Conservation (phyloP, 768 basidiomycete species). For the Lactarius hatsudake region DNA sequence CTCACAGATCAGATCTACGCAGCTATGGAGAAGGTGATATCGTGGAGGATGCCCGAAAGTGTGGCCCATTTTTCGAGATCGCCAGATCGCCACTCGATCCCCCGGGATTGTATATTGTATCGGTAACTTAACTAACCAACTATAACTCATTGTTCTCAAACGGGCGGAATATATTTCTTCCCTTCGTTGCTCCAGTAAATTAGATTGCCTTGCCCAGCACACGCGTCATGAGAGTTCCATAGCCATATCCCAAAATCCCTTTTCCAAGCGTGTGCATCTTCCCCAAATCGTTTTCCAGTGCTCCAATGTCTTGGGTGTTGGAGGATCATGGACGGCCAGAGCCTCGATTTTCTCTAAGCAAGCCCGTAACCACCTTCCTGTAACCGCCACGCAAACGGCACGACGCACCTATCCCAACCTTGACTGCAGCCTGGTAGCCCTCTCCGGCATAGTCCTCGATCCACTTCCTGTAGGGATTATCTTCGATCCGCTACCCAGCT, state of each 20-base stretch:
- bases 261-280: slow-evolving; percentile 73
- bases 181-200: not conserved
- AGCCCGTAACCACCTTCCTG: slow-evolving; percentile 9
- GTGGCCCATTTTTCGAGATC: no score
- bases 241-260: slow-evolving; percentile 84
- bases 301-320: slow-evolving; percentile 53
- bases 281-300: slow-evolving; percentile 76
- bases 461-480: slow-evolving; percentile 75
- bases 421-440: slow-evolving; percentile 70
- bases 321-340: slow-evolving; percentile 57
- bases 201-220: not conserved
- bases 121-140: not conserved
- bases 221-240: slow-evolving; percentile 24
- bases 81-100: no score
- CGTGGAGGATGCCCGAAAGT: no score
- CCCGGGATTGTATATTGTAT: no score
- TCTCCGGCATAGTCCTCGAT: slow-evolving; percentile 77
- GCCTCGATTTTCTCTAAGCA: slow-evolving; percentile 69
- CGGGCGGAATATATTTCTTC: not conserved
- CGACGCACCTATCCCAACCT: slow-evolving; percentile 63
- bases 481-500: slow-evolving; percentile 58
- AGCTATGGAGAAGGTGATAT: no score
- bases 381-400: not conserved
- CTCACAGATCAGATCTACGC: no score
- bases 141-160: no score